Evolutionary conservation across 148 eudicot genomes (phyloP).

Genomic region (Cornus controversa): DNA sequence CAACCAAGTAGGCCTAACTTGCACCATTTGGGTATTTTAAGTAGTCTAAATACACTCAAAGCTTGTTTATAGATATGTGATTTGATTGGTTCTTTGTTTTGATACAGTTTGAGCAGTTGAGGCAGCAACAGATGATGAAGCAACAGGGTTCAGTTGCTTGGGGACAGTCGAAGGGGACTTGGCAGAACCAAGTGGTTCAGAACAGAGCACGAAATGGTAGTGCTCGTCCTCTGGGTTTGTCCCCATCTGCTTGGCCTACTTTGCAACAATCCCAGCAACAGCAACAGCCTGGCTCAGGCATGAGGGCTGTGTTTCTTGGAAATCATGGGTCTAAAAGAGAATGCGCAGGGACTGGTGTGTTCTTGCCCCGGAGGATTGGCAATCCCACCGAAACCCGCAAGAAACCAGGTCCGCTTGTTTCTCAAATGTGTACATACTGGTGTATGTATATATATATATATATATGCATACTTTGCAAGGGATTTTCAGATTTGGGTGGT

Average conservation of each 20-base stretch:
- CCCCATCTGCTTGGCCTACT: constrained; percentile 64
- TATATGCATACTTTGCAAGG: too few species aligned
- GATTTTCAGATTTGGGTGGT: too few species aligned
- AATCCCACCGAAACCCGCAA: constrained; percentile 36
- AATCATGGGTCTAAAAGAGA: constrained; percentile 35
- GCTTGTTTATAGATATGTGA: too few species aligned
- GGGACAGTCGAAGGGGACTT: constrained; percentile 15
- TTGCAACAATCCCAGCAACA: constrained; percentile 39
- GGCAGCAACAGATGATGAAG: constrained; percentile 33
- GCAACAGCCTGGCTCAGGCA: constrained; percentile 27
- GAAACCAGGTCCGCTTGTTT: constrained; percentile 39
- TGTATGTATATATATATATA: too few species aligned
- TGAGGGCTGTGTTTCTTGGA: constrained; percentile 43
- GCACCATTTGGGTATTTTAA: not conserved
- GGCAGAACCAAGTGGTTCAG: constrained; percentile 13
- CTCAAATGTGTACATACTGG: too few species aligned
- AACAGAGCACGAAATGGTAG: constrained; percentile 15
- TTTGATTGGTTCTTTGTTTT: not conserved
- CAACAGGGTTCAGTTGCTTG: constrained; percentile 26
- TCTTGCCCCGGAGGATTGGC: constrained; percentile 52
- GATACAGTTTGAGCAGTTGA: constrained; percentile 41
- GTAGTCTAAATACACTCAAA: not conserved
- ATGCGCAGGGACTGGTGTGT: constrained; percentile 68
- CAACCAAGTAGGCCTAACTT: constrained; percentile 21
- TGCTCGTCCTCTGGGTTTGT: constrained; percentile 30